A percentile compares a stretch with the other conserved stretches of the same genome.
These are phyloP conservation scores for Juglanconis sp. DNA, from an alignment of 2,329 filamentous ascomycete genomes.

Conservation along the genomic window DNA sequence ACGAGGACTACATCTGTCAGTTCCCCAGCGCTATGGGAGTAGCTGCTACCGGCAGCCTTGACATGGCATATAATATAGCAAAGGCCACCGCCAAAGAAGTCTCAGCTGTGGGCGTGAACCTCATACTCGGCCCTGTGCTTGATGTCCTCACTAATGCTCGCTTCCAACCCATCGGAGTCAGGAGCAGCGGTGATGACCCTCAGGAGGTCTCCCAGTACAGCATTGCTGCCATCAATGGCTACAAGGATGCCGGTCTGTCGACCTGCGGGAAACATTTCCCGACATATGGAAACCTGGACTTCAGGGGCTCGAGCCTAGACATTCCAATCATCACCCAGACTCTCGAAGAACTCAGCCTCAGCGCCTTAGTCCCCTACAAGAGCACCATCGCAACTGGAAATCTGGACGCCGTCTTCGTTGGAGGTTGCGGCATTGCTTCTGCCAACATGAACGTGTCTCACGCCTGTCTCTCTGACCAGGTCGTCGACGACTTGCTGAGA, in stretches of 20 bases:
- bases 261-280: slow-evolving; percentile 96
- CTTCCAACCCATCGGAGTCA: slow-evolving; percentile 85
- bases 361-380: slow-evolving; percentile 84
- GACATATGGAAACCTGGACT: slow-evolving; percentile 92
- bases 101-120: slow-evolving; percentile 88
- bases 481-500: slow-evolving; percentile 86
- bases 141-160: slow-evolving; percentile 92
- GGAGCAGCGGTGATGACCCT: slow-evolving; percentile 87
- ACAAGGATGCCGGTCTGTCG: slow-evolving; percentile 83
- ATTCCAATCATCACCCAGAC: slow-evolving; percentile 96
- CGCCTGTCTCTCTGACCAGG: slow-evolving; percentile 87
- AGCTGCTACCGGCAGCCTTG: slow-evolving; percentile 82
- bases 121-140: slow-evolving; percentile 89
- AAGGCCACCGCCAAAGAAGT: slow-evolving; percentile 92
- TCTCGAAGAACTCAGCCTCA: slow-evolving; percentile 86
- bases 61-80: slow-evolving; percentile 84
- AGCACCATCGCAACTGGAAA: slow-evolving; percentile 80
- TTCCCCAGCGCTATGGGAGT: slow-evolving; percentile 97
- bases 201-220: slow-evolving; percentile 93
- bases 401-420: slow-evolving; percentile 92
- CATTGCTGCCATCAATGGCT: slow-evolving; percentile 86
- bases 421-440: slow-evolving; percentile 88
- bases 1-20: slow-evolving; percentile 92
- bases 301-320: slow-evolving; percentile 84
- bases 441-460: slow-evolving; percentile 93